Evolutionary conservation across 345 rosid genomes (phyloP), one percentile per base, ranked within the genome.

Genomic region (Acer saccharum): DNA sequence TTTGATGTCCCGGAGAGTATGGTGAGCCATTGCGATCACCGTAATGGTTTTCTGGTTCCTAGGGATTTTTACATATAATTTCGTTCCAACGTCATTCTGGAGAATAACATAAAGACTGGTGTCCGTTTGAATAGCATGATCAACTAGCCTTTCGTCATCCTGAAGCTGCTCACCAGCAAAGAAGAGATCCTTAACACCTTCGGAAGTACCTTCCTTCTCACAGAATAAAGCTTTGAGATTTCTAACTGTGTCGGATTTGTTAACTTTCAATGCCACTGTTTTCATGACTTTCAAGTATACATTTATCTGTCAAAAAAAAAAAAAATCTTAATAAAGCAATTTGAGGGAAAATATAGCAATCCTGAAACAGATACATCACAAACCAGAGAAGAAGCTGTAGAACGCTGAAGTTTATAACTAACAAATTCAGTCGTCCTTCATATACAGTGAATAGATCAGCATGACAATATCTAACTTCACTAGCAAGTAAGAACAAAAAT

Each of bases 201-300:
- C 75, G 52, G 58, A 16, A 52, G 79, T 69, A 10, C 83, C 81
- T 75, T 75, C 86, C 69, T 65, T 71, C 71, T 80, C 82, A 54
- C 20, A 21, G 6, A 88, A 20, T 43, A 69, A 48, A 29, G 76
- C 76, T 74, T 88, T 85, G 8, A 88, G 52, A 72, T 66, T 63
- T 62, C 64, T 23, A 50, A 80, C 69, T 13, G 83, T 84, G 58
- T 77, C 79, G 46, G 68, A 41, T 55, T 52, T 74, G 25, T n/a
- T 72, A 25, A 79, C 65, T 69, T 57, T 78, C 4, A 79, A 5
- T 69, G 77, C 72, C 20, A 69, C 58, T 12, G 82, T 83, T 74
- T 87, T 86, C 68, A 52, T 76, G 74, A 86, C 54, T 41, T 79
- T 77, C 76, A 84, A 69, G 73, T 71, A 82, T 11, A 85, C 14